Evolutionary conservation across 352 stramenopile species (phyloP), one percentile per base, ranked within the genome.

Genomic region (Globisporangium recalcitrans): DNA sequence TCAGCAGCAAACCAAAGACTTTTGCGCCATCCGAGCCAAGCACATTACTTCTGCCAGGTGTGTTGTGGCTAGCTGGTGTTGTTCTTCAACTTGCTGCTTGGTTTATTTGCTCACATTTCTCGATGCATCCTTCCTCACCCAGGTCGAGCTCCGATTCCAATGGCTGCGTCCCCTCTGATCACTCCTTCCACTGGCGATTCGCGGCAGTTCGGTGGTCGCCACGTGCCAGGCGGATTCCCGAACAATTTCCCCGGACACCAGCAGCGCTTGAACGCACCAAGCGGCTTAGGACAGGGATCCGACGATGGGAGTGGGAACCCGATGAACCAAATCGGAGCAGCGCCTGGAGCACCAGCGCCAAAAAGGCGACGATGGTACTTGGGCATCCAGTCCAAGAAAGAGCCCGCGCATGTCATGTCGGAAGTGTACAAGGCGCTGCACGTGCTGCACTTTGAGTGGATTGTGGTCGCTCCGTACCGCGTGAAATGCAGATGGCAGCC

Each of bases 361-460:
- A 94, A 94, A 70, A 67, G 82, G 46, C 84, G 97, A 70, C 74
- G 97, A 65, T 99, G 97, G 97, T 99, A 99, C 71, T 69, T 99
- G 56, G 97, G 97, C 46, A 99, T 99, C 71, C 97, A 99, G 84
- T 98, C 90, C 68, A 99, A 99, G 74, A 99, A 99, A 75, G 97
- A 99, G 65, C 97, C 97, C 13, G 96, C 95, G 36, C 96, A 99
- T 69, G 97, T 99, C 36, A 99, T 99, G 97, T 99, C 90, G 21
- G 97, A 99, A 74, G 97, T 99, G 24, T 99, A 99, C 83, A 98
- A 99, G 72, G 97, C 97, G 27, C 80, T 99, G 6, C 90, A 97
- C 61, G 89, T 97, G 53, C 81, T 99, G 29, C 88, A 96, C 56
- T 99, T 98, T 69, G 93, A 99, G 69, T 99, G 97, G 97, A 90